A percentile compares a stretch with the other conserved stretches of the same genome.
phyloP scores from a whole-genome alignment of 768 basidiomycete species.

The Tremella fuciformis region DNA sequence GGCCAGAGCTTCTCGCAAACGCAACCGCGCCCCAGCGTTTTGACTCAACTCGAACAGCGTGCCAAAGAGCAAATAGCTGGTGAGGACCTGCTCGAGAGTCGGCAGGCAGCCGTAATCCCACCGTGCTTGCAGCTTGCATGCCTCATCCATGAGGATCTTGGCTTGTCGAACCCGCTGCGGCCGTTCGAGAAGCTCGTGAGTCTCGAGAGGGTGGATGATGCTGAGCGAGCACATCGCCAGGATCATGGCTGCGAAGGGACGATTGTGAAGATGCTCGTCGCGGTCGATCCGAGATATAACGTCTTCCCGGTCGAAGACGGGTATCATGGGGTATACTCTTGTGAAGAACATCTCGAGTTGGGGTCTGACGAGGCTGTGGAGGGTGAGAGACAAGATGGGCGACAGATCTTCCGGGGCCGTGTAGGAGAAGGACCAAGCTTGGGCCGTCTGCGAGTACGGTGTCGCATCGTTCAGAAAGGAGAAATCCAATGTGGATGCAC shows the following conservation, averaged over 20 bases:
- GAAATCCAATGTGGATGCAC: not conserved
- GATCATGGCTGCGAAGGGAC: conserved; percentile 23
- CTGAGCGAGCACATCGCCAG: conserved; percentile 28
- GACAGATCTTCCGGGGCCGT: conserved; percentile 21
- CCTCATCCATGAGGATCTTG: conserved; percentile 36
- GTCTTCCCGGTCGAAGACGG: conserved; percentile 26
- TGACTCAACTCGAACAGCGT: conserved; percentile 38
- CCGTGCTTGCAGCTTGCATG: conserved; percentile 16
- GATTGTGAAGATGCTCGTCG: conserved; percentile 13
- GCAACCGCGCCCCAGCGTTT: conserved; percentile 26
- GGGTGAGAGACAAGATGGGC: conserved; percentile 28
- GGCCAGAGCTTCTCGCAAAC: conserved; percentile 31
- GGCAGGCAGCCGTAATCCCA: conserved; percentile 29
- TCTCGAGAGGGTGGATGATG: conserved; percentile 33
- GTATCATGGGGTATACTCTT: conserved; percentile 39
- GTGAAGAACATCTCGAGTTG: conserved; percentile 39
- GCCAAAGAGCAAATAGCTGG: conserved; percentile 40
- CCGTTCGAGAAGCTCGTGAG: conserved; percentile 20
- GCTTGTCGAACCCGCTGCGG: conserved; percentile 18
- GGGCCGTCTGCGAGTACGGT: not conserved
- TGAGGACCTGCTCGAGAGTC: conserved; percentile 21
- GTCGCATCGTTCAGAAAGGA: conserved; percentile 4
- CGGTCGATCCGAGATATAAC: conserved; percentile 20
- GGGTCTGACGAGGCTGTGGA: conserved; percentile 31
- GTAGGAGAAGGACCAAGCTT: conserved; percentile 12